These are phyloP conservation scores for Torrubiella hemipterigena DNA, from an alignment of 2,329 filamentous ascomycete species.

Conservation along the genomic window DNA sequence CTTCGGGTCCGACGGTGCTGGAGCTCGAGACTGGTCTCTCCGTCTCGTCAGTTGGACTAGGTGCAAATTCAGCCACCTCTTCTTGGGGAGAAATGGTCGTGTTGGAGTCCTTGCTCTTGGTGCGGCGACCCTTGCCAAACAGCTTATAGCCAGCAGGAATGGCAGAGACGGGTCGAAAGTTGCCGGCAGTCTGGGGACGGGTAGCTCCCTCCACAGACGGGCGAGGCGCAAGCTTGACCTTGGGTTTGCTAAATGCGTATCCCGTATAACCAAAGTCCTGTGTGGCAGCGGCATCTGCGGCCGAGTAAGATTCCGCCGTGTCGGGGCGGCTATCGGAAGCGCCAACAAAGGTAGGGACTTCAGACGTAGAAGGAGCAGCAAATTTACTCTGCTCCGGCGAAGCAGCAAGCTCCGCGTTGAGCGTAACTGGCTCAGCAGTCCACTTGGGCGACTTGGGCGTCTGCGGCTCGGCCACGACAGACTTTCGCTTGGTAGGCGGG, in stretches of 20 bases:
- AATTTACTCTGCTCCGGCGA: conserved; percentile 39
- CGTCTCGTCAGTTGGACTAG: conserved; percentile 16
- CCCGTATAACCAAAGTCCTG: conserved; percentile 30
- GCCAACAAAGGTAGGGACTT: conserved; percentile 41
- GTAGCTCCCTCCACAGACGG: conserved; percentile 58
- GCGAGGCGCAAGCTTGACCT: conserved; percentile 80
- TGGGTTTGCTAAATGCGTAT: conserved; percentile 52
- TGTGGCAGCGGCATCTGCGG: conserved; percentile 24
- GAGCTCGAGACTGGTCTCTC: conserved; percentile 31
- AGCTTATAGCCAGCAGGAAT: conserved; percentile 72
- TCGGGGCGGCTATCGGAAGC: conserved; percentile 28
- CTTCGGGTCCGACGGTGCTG: no score
- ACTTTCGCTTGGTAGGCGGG: conserved; percentile 45
- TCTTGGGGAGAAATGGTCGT: conserved; percentile 19
- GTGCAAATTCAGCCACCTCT: conserved; percentile 21
- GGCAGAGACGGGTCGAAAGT: conserved; percentile 61
- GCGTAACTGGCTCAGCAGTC: conserved; percentile 26
- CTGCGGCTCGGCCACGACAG: conserved; percentile 33
- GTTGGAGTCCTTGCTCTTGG: conserved; percentile 14
- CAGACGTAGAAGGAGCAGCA: conserved; percentile 28
- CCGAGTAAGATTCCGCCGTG: conserved; percentile 30
- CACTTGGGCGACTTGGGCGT: conserved; percentile 14
- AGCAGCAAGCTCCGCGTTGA: conserved; percentile 39
- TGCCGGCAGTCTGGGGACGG: conserved; percentile 47
- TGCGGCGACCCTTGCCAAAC: conserved; percentile 46